Evolutionary conservation across 192 early-diverging fungal species (phyloP).

Genomic region (Rhizoclosmatium globosum): DNA sequence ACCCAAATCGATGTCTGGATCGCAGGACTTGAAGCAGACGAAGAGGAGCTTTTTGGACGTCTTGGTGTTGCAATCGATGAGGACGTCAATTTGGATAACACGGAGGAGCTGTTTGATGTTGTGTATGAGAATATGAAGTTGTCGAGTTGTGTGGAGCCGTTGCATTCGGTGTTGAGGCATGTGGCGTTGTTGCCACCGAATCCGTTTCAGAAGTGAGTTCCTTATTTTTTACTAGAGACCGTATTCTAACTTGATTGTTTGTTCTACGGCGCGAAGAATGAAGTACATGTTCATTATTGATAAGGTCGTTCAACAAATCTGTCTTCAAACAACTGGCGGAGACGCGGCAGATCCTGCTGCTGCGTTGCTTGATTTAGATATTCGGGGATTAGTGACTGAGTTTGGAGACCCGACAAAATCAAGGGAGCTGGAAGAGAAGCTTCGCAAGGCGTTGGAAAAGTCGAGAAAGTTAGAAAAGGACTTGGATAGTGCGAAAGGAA

Average conservation of each 20-base stretch:
- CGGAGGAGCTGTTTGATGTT: slow-evolving; percentile 26
- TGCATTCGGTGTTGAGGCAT: slow-evolving; percentile 46
- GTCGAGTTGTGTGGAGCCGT: slow-evolving; percentile 44
- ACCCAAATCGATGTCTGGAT: slow-evolving; percentile 65
- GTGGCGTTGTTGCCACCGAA: slow-evolving; percentile 51
- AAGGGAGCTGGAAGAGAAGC: slow-evolving; percentile 51
- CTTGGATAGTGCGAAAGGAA: slow-evolving; percentile 41
- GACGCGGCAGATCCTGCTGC: slow-evolving; percentile 53
- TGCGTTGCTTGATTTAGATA: slow-evolving; percentile 48
- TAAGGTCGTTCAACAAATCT: slow-evolving; percentile 59
- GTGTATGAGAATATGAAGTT: slow-evolving; percentile 44
- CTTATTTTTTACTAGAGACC: background rate
- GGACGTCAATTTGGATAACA: slow-evolving; percentile 35
- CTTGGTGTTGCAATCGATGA: slow-evolving; percentile 29
- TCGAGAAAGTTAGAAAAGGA: slow-evolving; percentile 57
- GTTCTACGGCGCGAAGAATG: slow-evolving; percentile 39
- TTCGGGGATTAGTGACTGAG: slow-evolving; percentile 46
- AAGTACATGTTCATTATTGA: slow-evolving; percentile 61
- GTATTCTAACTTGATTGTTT: slow-evolving; percentile 6
- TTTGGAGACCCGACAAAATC: slow-evolving; percentile 46
- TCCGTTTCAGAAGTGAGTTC: slow-evolving; percentile 49
- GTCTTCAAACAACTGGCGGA: slow-evolving; percentile 52
- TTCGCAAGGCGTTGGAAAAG: slow-evolving; percentile 49
- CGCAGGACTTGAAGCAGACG: slow-evolving; percentile 58
- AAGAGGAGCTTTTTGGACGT: slow-evolving; percentile 48